Conservation (phyloP, 2,329 filamentous ascomycete genomes). For the Sarocladiaceae sp. region DNA sequence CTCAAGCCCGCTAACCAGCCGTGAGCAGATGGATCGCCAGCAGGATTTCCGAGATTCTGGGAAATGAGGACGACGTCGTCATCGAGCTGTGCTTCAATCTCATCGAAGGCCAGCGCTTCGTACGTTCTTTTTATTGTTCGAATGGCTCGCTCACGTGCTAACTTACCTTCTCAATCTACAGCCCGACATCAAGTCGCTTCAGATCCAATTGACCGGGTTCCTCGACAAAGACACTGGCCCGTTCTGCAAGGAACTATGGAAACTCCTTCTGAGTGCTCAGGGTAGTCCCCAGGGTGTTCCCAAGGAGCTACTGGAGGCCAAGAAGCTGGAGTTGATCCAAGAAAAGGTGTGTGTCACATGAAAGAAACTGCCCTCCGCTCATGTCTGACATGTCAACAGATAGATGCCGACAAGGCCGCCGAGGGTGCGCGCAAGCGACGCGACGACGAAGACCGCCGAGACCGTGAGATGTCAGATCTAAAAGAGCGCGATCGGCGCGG, state of each 20-base stretch:
- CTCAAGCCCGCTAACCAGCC: not conserved
- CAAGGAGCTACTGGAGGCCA: constrained; percentile 90
- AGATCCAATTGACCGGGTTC: constrained; percentile 93
- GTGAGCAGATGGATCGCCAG: constrained; percentile 80
- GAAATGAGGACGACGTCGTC: constrained; percentile 93
- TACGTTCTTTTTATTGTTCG: no score
- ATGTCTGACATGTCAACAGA: constrained; percentile 39
- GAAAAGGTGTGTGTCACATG: constrained; percentile 65
- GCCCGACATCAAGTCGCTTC: constrained; percentile 93
- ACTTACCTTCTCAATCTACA: constrained; percentile 33
- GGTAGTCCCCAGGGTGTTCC: constrained; percentile 84
- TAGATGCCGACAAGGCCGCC: constrained; percentile 76
- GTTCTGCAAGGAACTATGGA: constrained; percentile 95
- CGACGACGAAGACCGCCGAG: constrained; percentile 67
- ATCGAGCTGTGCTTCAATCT: constrained; percentile 75
- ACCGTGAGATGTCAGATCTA: constrained; percentile 64
- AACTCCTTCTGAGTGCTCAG: constrained; percentile 85
- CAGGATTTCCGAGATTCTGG: constrained; percentile 80
- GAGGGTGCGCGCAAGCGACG: constrained; percentile 69
- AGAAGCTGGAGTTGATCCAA: constrained; percentile 91
- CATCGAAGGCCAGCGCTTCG: constrained; percentile 70
- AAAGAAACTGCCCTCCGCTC: not conserved
- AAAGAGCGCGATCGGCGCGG: constrained; percentile 61
- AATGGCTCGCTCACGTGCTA: not conserved
- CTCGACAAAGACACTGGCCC: constrained; percentile 83